Evolutionary conservation across 331 rosid species (phyloP).

Genomic region (Pyrus hybrid): DNA sequence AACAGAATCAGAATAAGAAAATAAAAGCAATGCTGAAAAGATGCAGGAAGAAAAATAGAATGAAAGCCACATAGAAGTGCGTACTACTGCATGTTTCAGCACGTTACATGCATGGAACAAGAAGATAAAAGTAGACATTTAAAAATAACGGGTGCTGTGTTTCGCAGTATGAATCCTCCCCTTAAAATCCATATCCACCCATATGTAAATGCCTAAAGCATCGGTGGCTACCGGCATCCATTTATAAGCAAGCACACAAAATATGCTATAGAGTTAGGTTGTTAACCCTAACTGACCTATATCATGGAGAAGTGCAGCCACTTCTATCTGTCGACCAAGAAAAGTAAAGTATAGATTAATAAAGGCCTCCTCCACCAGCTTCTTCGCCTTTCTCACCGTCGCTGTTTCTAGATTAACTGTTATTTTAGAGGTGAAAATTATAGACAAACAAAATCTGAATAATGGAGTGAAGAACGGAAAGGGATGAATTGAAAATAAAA

Average conservation of each 20-base stretch:
- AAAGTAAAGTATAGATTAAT: background rate
- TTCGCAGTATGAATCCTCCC: background rate
- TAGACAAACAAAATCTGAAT: too few relatives aligned
- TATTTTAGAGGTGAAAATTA: too few relatives aligned
- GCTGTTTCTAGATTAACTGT: too few relatives aligned
- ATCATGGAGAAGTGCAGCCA: conserved; percentile 89
- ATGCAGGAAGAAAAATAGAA: background rate
- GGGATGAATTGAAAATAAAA: too few relatives aligned
- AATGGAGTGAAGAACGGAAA: too few relatives aligned
- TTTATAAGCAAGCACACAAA: background rate
- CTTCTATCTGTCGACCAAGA: conserved; percentile 52
- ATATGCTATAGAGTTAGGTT: background rate
- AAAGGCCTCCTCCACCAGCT: conserved; percentile 38
- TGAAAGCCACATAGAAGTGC: background rate
- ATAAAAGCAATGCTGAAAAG: background rate
- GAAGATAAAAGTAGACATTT: background rate
- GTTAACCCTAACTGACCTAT: conserved; percentile 31
- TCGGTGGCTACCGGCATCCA: background rate
- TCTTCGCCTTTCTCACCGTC: conserved; percentile 60
- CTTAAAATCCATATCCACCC: background rate
- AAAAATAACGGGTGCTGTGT: background rate
- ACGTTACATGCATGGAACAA: background rate
- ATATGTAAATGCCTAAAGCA: background rate
- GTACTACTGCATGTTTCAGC: background rate
- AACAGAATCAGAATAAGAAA: background rate